A percentile compares a stretch with the other conserved stretches of the same genome.
phyloP scores from a whole-genome alignment of 352 stramenopile genomes.

The Globisporangium paddicum region DNA sequence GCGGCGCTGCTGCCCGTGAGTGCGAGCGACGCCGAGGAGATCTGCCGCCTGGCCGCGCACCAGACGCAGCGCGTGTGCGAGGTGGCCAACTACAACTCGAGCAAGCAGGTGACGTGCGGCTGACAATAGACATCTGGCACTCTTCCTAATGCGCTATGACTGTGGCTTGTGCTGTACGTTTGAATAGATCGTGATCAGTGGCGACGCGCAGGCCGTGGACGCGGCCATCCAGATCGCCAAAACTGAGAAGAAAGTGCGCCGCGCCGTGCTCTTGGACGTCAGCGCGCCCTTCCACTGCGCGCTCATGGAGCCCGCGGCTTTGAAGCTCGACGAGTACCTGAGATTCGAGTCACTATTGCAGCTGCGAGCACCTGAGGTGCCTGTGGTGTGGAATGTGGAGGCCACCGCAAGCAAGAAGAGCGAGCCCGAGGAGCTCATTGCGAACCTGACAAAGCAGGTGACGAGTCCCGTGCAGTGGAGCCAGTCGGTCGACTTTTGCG shows the following conservation, averaged over 20 bases:
- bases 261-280: constrained; percentile 69
- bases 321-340: constrained; percentile 39
- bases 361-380: constrained; percentile 35
- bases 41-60: constrained; percentile 38
- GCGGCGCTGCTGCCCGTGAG: constrained; percentile 69
- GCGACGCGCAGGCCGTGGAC: constrained; percentile 41
- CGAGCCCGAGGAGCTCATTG: constrained; percentile 27
- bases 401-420: constrained; percentile 37
- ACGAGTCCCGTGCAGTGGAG: constrained; percentile 70
- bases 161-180: background rate
- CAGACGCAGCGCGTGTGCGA: constrained; percentile 46
- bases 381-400: constrained; percentile 83
- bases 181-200: constrained; percentile 67
- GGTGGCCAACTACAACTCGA: constrained; percentile 89
- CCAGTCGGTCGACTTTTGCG: constrained; percentile 72
- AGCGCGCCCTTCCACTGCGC: constrained; percentile 83
- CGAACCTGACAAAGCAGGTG: constrained; percentile 56
- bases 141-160: background rate
- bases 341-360: constrained; percentile 12
- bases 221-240: constrained; percentile 54
- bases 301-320: constrained; percentile 65
- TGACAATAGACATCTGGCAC: background rate
- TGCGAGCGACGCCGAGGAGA: constrained; percentile 38
- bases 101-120: constrained; percentile 47
- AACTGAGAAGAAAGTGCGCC: constrained; percentile 59